Evolutionary conservation across 345 rosid species (phyloP).

Genomic region (Lenwebbia sp.): DNA sequence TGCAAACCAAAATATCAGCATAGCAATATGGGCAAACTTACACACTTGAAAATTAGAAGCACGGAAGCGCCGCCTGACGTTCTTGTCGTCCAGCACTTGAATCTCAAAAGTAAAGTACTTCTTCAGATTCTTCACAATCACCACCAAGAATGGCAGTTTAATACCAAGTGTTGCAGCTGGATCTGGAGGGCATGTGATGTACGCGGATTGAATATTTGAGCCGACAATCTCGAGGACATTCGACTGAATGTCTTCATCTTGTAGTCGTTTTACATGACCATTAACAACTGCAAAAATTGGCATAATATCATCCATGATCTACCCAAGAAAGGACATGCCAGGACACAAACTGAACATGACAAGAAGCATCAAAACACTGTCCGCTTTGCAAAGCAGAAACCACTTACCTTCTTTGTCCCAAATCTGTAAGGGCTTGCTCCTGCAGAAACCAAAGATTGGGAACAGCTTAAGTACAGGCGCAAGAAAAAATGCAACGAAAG

Average conservation of each 20-base stretch:
- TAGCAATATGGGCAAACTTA: constrained; percentile 35
- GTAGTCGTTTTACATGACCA: constrained; percentile 81
- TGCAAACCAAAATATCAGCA: background rate
- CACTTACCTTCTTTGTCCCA: constrained; percentile 74
- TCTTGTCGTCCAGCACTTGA: constrained; percentile 95
- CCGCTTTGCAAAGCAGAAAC: background rate
- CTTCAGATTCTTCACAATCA: constrained; percentile 85
- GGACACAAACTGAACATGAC: background rate
- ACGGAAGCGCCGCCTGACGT: constrained; percentile 88
- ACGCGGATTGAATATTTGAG: constrained; percentile 77
- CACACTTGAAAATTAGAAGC: constrained; percentile 99
- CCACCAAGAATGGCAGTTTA: constrained; percentile 87
- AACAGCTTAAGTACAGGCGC: background rate
- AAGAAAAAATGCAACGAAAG: background rate
- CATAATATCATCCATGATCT: background rate
- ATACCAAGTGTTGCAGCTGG: constrained; percentile 92
- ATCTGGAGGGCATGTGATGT: constrained; percentile 90
- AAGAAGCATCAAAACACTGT: background rate
- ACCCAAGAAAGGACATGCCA: background rate
- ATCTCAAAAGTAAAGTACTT: constrained; percentile 94
- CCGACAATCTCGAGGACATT: constrained; percentile 86
- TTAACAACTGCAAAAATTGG: constrained; percentile 39
- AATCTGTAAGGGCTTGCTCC: constrained; percentile 79
- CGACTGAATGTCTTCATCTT: constrained; percentile 85
- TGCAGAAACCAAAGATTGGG: constrained; percentile 8